phyloP scores from a whole-genome alignment of 108 stramenopile genomes.

The Conticribra weissflogii region DNA sequence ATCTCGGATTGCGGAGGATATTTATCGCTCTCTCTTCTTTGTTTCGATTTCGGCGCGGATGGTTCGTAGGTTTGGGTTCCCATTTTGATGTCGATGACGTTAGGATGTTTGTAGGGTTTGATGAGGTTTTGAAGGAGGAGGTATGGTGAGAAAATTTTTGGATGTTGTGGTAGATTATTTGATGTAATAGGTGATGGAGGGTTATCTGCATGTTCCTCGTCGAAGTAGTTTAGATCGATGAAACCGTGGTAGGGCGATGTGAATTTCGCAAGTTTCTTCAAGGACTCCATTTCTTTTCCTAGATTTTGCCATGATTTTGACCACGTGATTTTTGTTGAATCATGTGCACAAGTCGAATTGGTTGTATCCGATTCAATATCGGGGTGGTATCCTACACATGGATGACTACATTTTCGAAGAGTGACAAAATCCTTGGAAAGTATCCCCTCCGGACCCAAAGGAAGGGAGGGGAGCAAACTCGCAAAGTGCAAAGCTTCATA shows the following conservation, averaged over 20 bases:
- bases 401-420: too few species aligned
- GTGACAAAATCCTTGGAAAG: too few species aligned
- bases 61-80: conserved; percentile 86
- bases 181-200: not conserved
- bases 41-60: conserved; percentile 64
- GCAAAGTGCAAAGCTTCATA: conserved; percentile 65
- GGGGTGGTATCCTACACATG: too few species aligned
- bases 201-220: not conserved
- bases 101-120: conserved; percentile 59
- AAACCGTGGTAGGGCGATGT: conserved; percentile 73
- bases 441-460: not conserved
- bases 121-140: conserved; percentile 70
- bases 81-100: conserved; percentile 88
- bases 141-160: conserved; percentile 55
- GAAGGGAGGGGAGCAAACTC: conserved; percentile 4
- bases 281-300: conserved; percentile 46
- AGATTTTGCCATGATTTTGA: conserved; percentile 39
- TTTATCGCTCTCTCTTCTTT: conserved; percentile 62
- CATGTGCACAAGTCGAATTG: too few species aligned
- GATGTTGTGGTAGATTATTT: conserved; percentile 5
- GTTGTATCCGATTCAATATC: too few species aligned
- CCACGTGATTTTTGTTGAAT: too few species aligned
- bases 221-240: conserved; percentile 19
- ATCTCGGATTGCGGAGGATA: conserved; percentile 74
- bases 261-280: conserved; percentile 54